Evolutionary conservation across 345 rosid species (phyloP).

Genomic region (Gossypium mustelinum): DNA sequence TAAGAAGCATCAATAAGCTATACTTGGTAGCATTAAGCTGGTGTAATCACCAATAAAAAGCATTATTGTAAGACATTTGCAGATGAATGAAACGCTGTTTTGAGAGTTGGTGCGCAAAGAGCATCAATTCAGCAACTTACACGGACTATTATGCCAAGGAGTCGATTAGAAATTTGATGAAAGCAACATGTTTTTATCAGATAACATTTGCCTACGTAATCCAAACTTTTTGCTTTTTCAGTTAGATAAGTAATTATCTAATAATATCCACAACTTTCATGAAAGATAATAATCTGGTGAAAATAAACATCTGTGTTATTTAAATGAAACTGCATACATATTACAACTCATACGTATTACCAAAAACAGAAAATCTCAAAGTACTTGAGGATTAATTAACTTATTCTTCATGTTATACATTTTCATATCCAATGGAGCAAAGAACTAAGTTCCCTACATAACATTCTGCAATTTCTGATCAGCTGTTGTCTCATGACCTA

Average conservation of each 20-base stretch:
- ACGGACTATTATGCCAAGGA: too few species aligned
- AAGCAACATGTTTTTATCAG: too few species aligned
- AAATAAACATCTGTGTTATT: background rate
- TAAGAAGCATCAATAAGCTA: background rate
- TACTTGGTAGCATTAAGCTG: background rate
- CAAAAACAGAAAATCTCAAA: too few species aligned
- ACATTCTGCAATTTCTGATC: background rate
- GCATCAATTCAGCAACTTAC: too few species aligned
- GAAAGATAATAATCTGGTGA: background rate
- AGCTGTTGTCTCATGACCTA: background rate
- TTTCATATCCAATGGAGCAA: background rate
- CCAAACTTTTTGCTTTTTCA: too few species aligned
- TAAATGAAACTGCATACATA: background rate
- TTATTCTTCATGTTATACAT: background rate
- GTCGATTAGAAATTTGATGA: too few species aligned
- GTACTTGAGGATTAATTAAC: background rate
- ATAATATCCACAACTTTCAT: background rate
- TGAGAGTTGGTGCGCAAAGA: background rate
- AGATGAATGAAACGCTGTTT: background rate
- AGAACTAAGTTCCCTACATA: background rate
- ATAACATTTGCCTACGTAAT: too few species aligned
- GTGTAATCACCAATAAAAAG: background rate
- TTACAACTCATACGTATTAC: background rate
- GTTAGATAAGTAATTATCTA: too few species aligned
- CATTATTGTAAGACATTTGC: background rate